A percentile compares a stretch with the other conserved stretches of the same genome.
Evolutionary conservation across 2,329 filamentous ascomycete species (phyloP).

Genomic region (Fusarium ambrosium): DNA sequence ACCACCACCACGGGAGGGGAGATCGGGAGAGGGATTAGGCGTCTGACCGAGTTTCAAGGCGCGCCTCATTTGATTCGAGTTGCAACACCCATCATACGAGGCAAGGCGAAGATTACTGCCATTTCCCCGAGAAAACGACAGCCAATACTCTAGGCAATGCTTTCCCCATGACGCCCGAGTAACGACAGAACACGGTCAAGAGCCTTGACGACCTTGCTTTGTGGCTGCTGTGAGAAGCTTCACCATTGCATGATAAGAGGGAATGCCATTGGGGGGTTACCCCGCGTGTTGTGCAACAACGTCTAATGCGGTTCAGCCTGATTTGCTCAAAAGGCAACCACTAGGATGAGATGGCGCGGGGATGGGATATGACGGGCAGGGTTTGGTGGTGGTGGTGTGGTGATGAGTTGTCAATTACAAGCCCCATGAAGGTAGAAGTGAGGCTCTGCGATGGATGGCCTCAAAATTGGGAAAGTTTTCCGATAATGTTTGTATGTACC

Average conservation of each 20-base stretch:
- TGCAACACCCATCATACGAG: neutral
- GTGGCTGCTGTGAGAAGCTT: constrained; percentile 1
- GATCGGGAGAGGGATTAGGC: constrained; percentile 14
- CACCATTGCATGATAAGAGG: constrained; percentile 36
- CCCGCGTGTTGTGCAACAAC: constrained; percentile 45
- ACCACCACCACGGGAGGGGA: neutral
- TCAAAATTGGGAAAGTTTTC: constrained; percentile 20
- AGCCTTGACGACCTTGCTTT: constrained; percentile 5
- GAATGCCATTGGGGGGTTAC: constrained; percentile 41
- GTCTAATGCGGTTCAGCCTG: constrained; percentile 39
- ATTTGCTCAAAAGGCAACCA: constrained; percentile 30
- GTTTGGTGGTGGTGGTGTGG: constrained; percentile 31
- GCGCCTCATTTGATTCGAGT: constrained; percentile 22
- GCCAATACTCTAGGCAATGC: constrained; percentile 36
- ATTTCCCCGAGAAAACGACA: constrained; percentile 14
- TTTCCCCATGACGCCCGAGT: constrained; percentile 23
- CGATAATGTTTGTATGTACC: constrained; percentile 12
- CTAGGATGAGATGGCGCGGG: constrained; percentile 29
- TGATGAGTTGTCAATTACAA: constrained; percentile 46
- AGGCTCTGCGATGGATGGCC: constrained; percentile 43
- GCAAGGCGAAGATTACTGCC: constrained; percentile 31
- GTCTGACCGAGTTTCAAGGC: constrained; percentile 12
- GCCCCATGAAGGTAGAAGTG: constrained; percentile 32
- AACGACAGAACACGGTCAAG: neutral
- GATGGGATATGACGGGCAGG: constrained; percentile 25